These are phyloP conservation scores for Tylopilus vinaceipallidus DNA, from an alignment of 768 basidiomycete genomes.

Conservation along the genomic window DNA sequence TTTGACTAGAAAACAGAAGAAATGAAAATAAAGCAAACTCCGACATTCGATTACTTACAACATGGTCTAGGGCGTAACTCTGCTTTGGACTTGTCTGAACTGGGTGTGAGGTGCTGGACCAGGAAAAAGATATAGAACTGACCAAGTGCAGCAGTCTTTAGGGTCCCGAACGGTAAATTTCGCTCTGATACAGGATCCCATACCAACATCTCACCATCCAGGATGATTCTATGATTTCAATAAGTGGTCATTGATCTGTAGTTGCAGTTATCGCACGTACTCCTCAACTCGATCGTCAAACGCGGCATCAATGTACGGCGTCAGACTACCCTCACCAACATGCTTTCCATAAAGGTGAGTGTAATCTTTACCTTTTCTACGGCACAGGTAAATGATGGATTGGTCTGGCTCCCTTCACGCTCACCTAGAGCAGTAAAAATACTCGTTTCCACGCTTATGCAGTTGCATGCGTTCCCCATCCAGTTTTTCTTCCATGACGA, in stretches of 20 bases:
- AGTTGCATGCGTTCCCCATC: constrained; percentile 97
- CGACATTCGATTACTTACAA: constrained; percentile 51
- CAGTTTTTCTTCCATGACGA: constrained; percentile 95
- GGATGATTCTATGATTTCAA: constrained; percentile 61
- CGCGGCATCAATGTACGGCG: constrained; percentile 76
- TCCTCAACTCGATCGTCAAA: constrained; percentile 78
- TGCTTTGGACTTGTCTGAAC: constrained; percentile 65
- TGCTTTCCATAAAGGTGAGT: constrained; percentile 90
- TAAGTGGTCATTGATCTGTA: constrained; percentile 5
- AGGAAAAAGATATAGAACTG: background rate
- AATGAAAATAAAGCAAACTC: background rate
- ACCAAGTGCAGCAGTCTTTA: constrained; percentile 93
- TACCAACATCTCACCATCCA: constrained; percentile 98
- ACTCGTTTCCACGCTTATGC: constrained; percentile 89
- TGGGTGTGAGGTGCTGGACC: background rate
- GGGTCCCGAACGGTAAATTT: constrained; percentile 87
- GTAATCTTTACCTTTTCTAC: constrained; percentile 87
- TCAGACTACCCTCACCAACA: constrained; percentile 80
- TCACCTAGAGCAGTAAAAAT: constrained; percentile 89
- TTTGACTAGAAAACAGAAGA: constrained; percentile 65
- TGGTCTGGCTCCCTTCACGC: background rate
- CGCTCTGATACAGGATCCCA: constrained; percentile 92
- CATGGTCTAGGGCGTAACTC: constrained; percentile 83
- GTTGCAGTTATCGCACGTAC: constrained; percentile 50
- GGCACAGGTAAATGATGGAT: background rate